Percentiles rank a stretch among this genome's conserved stretches.
Evolutionary conservation across 495 filamentous ascomycete genomes (phyloP).

Genomic region (Haplographium delicatum): DNA sequence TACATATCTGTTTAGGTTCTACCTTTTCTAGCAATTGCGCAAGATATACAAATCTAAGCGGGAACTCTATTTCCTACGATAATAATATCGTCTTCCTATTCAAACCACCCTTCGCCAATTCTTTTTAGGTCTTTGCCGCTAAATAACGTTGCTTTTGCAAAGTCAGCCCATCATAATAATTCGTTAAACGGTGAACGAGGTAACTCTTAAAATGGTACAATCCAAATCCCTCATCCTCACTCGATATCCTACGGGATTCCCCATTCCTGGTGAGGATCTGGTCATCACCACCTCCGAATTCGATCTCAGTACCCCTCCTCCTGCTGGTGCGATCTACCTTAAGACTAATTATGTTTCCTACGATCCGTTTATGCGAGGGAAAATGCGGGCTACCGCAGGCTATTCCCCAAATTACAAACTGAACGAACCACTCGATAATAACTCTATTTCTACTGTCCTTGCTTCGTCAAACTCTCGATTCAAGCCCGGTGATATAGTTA

Average conservation of each 20-base stretch:
- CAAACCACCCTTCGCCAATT: too few species aligned
- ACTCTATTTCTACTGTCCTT: constrained; percentile 53
- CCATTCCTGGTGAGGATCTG: constrained; percentile 68
- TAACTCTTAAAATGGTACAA: constrained; percentile 14
- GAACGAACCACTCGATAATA: constrained; percentile 51
- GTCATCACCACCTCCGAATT: constrained; percentile 56
- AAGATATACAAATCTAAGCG: too few species aligned
- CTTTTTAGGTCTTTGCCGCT: too few species aligned
- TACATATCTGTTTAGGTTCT: too few species aligned
- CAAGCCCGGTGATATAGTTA: constrained; percentile 60
- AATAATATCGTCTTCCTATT: too few species aligned
- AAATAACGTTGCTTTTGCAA: too few species aligned
- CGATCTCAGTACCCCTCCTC: constrained; percentile 56
- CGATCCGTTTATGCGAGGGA: constrained; percentile 84
- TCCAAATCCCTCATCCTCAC: constrained; percentile 84
- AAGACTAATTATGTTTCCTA: constrained; percentile 72
- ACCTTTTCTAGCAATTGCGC: too few species aligned
- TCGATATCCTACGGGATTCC: constrained; percentile 59
- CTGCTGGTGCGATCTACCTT: constrained; percentile 61
- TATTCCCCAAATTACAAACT: constrained; percentile 55
- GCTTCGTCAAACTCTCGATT: constrained; percentile 55
- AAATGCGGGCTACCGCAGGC: constrained; percentile 48
- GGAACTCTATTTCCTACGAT: too few species aligned
- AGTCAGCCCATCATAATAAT: too few species aligned
- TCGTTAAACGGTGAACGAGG: too few species aligned